Evolutionary conservation across 1,284 basidiomycete species (phyloP), one percentile per base, ranked within the genome.

Genomic region (Ceratobasidium sp.): DNA sequence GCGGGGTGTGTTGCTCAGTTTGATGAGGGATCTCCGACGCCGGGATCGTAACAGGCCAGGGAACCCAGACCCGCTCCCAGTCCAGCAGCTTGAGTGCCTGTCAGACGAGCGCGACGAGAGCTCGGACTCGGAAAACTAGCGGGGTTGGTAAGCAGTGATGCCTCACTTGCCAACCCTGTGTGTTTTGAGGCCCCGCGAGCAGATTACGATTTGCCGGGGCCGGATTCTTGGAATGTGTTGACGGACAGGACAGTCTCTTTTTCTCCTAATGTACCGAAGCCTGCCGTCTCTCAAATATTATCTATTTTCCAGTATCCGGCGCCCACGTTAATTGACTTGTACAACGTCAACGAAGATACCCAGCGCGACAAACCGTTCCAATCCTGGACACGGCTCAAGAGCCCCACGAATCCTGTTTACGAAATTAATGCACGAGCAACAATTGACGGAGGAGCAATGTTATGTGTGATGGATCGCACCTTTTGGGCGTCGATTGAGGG

Each of bases 81-180:
- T n/a, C n/a, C n/a, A n/a, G n/a, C n/a, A n/a, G n/a, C n/a, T n/a
- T n/a, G n/a, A n/a, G n/a, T n/a, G 7, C 29, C 52, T 34, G 52
- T 34, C 35, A 20, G 52, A 54, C 29, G 52, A 34, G 29, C 27
- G 31, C 8, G 52, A 54, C 42, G 43, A 60, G 17, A 20, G 49
- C 29, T 60, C 45, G 17, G 43, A n/a, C 12, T 60, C 42, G 43
- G 57, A 47, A 60, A 60, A 60, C 57, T 40, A 60, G 43, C 15
- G 32, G 57, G 57, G 57, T 34, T 43, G 49, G 57, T 31, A 43
- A 27, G 22, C 12, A 31, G 20, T 17, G 12, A 31, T 47, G 57
- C 42, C 57, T 29, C 57, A n/a, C 57, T 29, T 40, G 57, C 57
- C 49, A 43, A 29, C 57, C 57, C 42, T 3, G 6, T 45, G 43